A percentile compares a stretch with the other conserved stretches of the same genome.
Conservation (phyloP, 129 eudicot genomes). For the Chrysanthemum seticuspe region DNA sequence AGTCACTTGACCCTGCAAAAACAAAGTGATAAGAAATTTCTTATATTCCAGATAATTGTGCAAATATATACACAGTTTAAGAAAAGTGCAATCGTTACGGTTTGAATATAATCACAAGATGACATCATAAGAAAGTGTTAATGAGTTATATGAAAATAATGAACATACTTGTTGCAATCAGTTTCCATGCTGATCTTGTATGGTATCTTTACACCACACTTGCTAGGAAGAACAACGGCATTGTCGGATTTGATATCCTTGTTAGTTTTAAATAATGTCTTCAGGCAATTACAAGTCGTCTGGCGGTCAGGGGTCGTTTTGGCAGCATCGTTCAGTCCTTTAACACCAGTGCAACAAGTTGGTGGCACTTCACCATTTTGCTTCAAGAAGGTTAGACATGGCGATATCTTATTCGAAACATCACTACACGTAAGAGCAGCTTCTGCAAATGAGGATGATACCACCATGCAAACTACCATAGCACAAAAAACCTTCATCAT, state of each 20-base stretch:
- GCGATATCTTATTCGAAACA: conserved; percentile 15
- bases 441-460: conserved; percentile 21
- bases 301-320: conserved; percentile 23
- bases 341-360: conserved; percentile 39
- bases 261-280: neutral
- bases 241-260: conserved; percentile 14
- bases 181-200: conserved; percentile 40
- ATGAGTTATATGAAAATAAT: too few relatives aligned
- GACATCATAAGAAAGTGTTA: too few relatives aligned
- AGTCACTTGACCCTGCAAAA: too few relatives aligned
- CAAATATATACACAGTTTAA: neutral
- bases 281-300: conserved; percentile 39
- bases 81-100: neutral
- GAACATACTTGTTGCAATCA: conserved; percentile 47
- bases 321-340: conserved; percentile 16
- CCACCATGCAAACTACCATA: conserved; percentile 23
- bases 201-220: conserved; percentile 42
- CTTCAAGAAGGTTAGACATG: conserved; percentile 35
- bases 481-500: conserved; percentile 18
- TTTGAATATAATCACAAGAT: too few relatives aligned
- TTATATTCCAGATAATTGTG: too few relatives aligned
- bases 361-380: neutral
- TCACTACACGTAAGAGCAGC: conserved; percentile 32
- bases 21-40: too few relatives aligned
- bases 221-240: conserved; percentile 39